Base-by-base conservation (phyloP, 768 basidiomycete genomes). In the Dioszegia aurantiaca region DNA sequence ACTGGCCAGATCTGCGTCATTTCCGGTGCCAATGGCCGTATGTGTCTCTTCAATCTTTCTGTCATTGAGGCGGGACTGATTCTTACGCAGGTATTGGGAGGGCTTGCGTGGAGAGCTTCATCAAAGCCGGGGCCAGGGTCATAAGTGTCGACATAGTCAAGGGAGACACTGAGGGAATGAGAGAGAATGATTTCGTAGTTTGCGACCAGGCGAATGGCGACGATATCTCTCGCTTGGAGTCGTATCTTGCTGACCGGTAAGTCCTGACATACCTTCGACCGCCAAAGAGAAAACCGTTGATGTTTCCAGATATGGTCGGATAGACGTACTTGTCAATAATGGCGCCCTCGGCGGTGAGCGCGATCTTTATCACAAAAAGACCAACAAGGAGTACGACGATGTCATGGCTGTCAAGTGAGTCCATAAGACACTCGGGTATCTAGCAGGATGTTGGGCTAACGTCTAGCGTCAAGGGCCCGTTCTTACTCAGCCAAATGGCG, bases 371-470 rank as follows among this genome's bases (percentile, higher is more conserved):
- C 60, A 57, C 36, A 49, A 62, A 27, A 62, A 62, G 33, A 21
- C 60, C 2, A 26, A 42, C 28, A 33, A 53, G 36, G 58, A 68
- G 39, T 55, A 57, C 27, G 57, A 56, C 21, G 60, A 59, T 21
- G 64, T 64, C 37, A 62, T 61, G 59, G 45, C 39, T 33, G 62
- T 66, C 56, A 69, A 69, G 67, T 69, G 57, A 59, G 64, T 61
- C 11, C 28, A 4, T 21, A 27, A 17, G n/a, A n/a, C n/a, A n/a
- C n/a, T n/a, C 39, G 31, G 11, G 19, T 28, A 41, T n/a, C 19
- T 8, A n/a, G 5, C 27, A 47, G 27, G 16, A 33, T 6, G 14
- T 14, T 33, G 6, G 16, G 16, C 46, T 17, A 14, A n/a, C 31
- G 24, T 23, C 26, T 26, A 62, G 60, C 37, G 60, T 62, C 2